Evolutionary conservation across 176 grass and related monocot species (phyloP).

Genomic region (Phragmites australis): DNA sequence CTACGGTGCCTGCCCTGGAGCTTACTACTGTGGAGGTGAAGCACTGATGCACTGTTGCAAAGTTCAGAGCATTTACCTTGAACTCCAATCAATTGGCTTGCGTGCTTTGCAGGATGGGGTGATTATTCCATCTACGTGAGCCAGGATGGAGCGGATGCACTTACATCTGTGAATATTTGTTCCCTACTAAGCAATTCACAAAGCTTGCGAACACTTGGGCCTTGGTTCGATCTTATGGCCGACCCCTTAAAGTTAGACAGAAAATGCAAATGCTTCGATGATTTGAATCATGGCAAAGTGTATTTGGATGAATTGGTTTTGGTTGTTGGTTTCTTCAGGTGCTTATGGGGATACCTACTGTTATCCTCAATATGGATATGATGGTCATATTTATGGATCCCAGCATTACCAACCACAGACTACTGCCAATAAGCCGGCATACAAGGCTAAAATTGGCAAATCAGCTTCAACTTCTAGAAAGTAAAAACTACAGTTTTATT

Average conservation of each 20-base stretch:
- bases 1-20: conserved; percentile 45
- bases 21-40: conserved; percentile 62
- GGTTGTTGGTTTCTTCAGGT: conserved; percentile 6
- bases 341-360: too few relatives aligned
- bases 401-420: conserved; percentile 49
- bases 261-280: neutral
- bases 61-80: neutral
- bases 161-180: conserved; percentile 31
- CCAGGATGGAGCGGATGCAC: conserved; percentile 39
- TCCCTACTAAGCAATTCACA: neutral
- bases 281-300: neutral
- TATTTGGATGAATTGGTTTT: neutral
- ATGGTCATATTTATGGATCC: conserved; percentile 56
- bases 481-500: too few relatives aligned
- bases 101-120: conserved; percentile 41
- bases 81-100: neutral
- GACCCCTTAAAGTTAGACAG: neutral
- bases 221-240: neutral
- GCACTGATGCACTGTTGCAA: neutral
- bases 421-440: conserved; percentile 33
- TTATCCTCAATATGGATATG: too few relatives aligned
- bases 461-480: too few relatives aligned
- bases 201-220: neutral
- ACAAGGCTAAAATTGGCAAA: conserved; percentile 28
- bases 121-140: conserved; percentile 39